Evolutionary conservation across 2,329 filamentous ascomycete species (phyloP), one percentile per base, ranked within the genome.

Genomic region (Arthrinium phaeospermum): DNA sequence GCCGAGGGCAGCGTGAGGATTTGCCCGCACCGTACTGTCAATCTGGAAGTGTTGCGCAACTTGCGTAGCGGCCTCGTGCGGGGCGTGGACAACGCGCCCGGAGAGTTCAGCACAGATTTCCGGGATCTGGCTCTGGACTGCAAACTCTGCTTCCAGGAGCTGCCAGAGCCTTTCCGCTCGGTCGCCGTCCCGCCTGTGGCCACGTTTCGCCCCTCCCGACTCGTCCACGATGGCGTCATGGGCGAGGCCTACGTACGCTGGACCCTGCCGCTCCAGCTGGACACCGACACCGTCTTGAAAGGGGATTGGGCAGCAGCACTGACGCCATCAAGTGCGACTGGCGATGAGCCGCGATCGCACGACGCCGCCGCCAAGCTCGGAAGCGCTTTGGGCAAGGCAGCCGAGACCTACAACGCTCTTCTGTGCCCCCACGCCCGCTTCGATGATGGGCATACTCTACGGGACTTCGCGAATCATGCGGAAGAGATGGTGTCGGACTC

Each of bases 151-250:
- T 61, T 61, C 8, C 30, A n/a, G 12, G 53, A 61, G 0, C 7
- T 61, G 19, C 7, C n/a, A 19, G 8, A 61, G 3, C 30, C 53
- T 2, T 22, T 61, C 6, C 30, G 53, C n/a, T 34, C 30, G 0
- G 3, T 8, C 1, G 30, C 53, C 1, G 3, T n/a, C 6, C 53
- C 6, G 19, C 53, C 53, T 37, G 4, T 16, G 1, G 53, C 53
- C 0, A 61, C 53, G 3, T 61, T n/a, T n/a, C 6, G 22, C 30
- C 8, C 16, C 2, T 6, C 24, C 13, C 5, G 27, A 19, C 14
- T 14, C 7, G 4, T 2, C 6, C 14, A 22, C 0, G 1, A 8
- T 0, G 2, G 24, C 13, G 45, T 27, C 14, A 19, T 19, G 1
- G 51, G 30, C 30, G 3, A 1, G 5, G 7, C 16, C 7, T 61